These are phyloP conservation scores for Phytophthora rubi DNA, from an alignment of 352 stramenopile species.

Conservation along the genomic window DNA sequence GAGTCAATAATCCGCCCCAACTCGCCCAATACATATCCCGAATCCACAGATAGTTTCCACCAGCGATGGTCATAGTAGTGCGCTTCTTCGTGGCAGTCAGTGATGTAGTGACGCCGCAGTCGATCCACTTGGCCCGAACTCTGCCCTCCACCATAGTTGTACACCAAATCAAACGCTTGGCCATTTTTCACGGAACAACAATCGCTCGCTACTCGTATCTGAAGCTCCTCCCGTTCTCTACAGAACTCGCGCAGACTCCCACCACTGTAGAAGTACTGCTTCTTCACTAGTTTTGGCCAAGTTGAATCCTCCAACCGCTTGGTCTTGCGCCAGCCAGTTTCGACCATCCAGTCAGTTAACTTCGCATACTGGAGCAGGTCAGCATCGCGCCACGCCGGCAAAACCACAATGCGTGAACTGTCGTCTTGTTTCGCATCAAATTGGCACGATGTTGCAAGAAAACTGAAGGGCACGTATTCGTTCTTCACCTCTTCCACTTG, in stretches of 20 bases:
- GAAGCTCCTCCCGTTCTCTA: conserved; percentile 2
- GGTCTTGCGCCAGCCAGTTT: conserved; percentile 19
- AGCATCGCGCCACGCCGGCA: conserved; percentile 22
- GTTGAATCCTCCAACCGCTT: conserved; percentile 6
- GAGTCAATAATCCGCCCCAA: conserved; percentile 23
- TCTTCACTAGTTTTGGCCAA: conserved; percentile 21
- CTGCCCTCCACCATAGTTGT: conserved; percentile 15
- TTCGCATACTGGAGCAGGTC: conserved; percentile 29
- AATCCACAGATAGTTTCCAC: conserved; percentile 21
- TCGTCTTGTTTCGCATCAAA: conserved; percentile 30
- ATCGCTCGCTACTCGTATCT: conserved; percentile 5
- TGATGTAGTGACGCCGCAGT: conserved; percentile 27
- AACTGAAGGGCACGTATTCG: conserved; percentile 4
- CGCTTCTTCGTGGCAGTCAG: conserved; percentile 9
- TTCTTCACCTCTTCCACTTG: neutral
- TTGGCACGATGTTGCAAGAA: conserved; percentile 32
- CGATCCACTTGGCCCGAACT: conserved; percentile 19
- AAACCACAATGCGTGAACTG: conserved; percentile 24
- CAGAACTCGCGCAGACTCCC: conserved; percentile 34
- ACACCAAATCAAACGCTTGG: conserved; percentile 23
- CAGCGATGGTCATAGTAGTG: conserved; percentile 6
- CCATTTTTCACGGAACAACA: neutral
- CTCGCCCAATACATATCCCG: conserved; percentile 18
- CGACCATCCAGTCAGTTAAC: conserved; percentile 24
- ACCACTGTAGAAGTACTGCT: conserved; percentile 35